Evolutionary conservation across 2,329 filamentous ascomycete genomes (phyloP), one percentile per base, ranked within the genome.

Genomic region (Talaromyces atroroseus): DNA sequence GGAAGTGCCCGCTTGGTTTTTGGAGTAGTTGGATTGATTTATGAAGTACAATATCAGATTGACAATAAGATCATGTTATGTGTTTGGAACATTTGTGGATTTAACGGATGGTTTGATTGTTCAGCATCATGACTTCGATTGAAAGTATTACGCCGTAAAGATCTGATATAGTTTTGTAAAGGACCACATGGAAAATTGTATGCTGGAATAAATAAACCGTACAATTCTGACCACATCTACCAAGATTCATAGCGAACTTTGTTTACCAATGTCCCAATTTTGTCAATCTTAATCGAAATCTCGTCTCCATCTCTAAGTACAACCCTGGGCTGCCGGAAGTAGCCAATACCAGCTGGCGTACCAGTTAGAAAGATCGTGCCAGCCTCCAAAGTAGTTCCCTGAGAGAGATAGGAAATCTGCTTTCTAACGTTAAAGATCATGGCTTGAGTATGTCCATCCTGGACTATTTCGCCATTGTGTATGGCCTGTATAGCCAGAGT

Each of bases 381-480:
- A 0, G 62, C 58, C 24, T 65, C 62, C 45, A 67, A 46, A 2
- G 66, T 67, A 0, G 65, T 68, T 8, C 66, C 66, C 54, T 74
- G 72, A 29, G 68, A 73, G 12, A 74, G 67, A 61, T 73, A 76
- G 1, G 66, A 64, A 0, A 78, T 69, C 8, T 74, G 60, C 40
- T 69, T 66, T 4, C 64, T 66, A 3, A 75, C 65, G 51, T 66
- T 69, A 60, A 77, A 78, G 23, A 66, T 64, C 62, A 66, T 61
- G 60, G 78, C 73, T 59, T 70, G 65, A 2, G 72, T 76, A 2
- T 71, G 69, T 21, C 66, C 67, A 49, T 69, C 67, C 63, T 80
- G 78, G 49, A 74, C 67, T 7, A 70, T 56, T 2, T 67, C 63
- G 2, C 72, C 74, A 57, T 79, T 76, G 1, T 77, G 68, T 0